Evolutionary conservation across 2,329 filamentous ascomycete species (phyloP).

Genomic region (Fusarium sp.): DNA sequence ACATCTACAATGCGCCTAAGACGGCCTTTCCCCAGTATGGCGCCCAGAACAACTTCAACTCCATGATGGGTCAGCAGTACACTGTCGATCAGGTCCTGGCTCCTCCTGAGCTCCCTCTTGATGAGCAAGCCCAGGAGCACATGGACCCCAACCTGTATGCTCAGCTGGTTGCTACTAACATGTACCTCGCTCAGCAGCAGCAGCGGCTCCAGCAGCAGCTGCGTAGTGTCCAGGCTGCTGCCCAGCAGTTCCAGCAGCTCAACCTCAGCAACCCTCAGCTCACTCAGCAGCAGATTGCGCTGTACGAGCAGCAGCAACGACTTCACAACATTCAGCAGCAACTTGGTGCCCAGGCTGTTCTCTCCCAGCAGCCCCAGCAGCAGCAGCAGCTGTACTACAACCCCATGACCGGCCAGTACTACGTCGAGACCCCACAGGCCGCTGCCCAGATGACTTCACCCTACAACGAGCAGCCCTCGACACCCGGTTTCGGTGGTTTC

Average conservation of each 20-base stretch:
- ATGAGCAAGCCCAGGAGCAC: slow-evolving; percentile 74
- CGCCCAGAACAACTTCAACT: slow-evolving; percentile 49
- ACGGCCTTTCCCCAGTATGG: slow-evolving; percentile 66
- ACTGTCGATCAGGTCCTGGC: slow-evolving; percentile 90
- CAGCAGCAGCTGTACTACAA: slow-evolving; percentile 85
- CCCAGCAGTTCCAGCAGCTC: slow-evolving; percentile 84
- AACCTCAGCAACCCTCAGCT: slow-evolving; percentile 69
- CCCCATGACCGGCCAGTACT: slow-evolving; percentile 86
- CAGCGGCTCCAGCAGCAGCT: slow-evolving; percentile 95
- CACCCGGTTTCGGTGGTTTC: slow-evolving; percentile 48
- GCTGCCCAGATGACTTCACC: slow-evolving; percentile 54
- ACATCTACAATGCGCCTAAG: slow-evolving; percentile 64
- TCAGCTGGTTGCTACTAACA: slow-evolving; percentile 89
- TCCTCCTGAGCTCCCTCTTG: slow-evolving; percentile 82
- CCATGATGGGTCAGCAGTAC: slow-evolving; percentile 63
- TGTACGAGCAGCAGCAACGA: slow-evolving; percentile 60
- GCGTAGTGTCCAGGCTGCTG: slow-evolving; percentile 82
- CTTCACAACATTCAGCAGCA: slow-evolving; percentile 56
- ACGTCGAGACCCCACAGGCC: slow-evolving; percentile 74
- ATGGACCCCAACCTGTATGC: slow-evolving; percentile 91
- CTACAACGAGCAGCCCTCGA: slow-evolving; percentile 59
- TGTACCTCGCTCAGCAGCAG: slow-evolving; percentile 94
- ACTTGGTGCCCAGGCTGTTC: slow-evolving; percentile 51
- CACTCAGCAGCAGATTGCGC: slow-evolving; percentile 60
- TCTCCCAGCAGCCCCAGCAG: slow-evolving; percentile 58